Conservation (phyloP, 257 asterid genomes). For the Vinca minor region DNA sequence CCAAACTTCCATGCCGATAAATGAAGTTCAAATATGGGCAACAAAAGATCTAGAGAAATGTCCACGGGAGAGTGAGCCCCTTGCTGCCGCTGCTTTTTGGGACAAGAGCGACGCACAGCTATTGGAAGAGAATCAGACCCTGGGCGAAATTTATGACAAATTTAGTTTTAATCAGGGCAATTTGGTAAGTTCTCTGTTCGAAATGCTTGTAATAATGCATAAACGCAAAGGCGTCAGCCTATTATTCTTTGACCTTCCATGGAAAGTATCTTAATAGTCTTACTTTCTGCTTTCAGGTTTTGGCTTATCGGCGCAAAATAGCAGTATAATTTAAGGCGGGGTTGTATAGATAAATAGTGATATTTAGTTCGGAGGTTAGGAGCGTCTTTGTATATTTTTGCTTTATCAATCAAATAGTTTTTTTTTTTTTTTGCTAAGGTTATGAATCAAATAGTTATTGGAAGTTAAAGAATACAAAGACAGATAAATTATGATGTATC, state of each 20-base stretch:
- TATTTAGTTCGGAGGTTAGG: conserved; percentile 5
- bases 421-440: no score
- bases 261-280: conserved; percentile 13
- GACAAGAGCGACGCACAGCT: conserved; percentile 35
- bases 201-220: background rate
- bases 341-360: conserved; percentile 17
- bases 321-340: conserved; percentile 9
- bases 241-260: background rate
- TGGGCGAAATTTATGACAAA: conserved; percentile 58
- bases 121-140: conserved; percentile 58
- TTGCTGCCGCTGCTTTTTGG: conserved; percentile 13
- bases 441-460: no score
- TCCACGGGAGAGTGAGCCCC: conserved; percentile 20
- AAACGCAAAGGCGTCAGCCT: background rate
- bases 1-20: conserved; percentile 66
- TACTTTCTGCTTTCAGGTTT: conserved; percentile 40
- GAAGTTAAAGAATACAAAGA: background rate
- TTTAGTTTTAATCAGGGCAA: conserved; percentile 46
- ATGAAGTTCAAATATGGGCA: conserved; percentile 60
- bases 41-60: no score
- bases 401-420: background rate
- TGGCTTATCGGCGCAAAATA: conserved; percentile 57
- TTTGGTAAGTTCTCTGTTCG: conserved; percentile 39
- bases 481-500: background rate
- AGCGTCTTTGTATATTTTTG: background rate